Conservation (phyloP, 2,329 filamentous ascomycete genomes). For the Tothia fuscella region DNA sequence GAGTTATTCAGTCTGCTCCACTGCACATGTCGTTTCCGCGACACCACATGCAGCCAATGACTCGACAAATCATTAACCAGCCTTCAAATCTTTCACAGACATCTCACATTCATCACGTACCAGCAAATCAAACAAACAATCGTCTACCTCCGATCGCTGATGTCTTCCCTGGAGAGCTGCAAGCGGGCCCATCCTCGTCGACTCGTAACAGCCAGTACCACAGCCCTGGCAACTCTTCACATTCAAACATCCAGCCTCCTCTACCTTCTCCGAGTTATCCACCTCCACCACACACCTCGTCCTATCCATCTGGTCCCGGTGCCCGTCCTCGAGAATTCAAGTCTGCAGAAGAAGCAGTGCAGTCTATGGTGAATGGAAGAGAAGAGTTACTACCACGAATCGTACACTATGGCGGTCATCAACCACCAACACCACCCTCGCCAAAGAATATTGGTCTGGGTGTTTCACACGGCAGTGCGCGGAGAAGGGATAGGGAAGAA, state of each 20-base stretch:
- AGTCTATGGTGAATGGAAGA: conserved; percentile 78
- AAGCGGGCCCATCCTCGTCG: conserved; percentile 17
- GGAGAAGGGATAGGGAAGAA: conserved; percentile 72
- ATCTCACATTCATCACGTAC: conserved; percentile 83
- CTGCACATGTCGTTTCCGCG: conserved; percentile 83
- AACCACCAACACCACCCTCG: conserved; percentile 83
- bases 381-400: conserved; percentile 86
- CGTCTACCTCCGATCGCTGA: conserved; percentile 87
- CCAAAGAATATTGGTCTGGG: conserved; percentile 30
- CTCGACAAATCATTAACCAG: conserved; percentile 68
- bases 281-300: conserved; percentile 8
- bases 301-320: conserved; percentile 34
- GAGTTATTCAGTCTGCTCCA: conserved; percentile 93
- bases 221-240: conserved; percentile 53
- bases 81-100: conserved; percentile 71
- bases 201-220: conserved; percentile 34
- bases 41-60: not conserved
- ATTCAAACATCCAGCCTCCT: conserved; percentile 49
- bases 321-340: conserved; percentile 72
- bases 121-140: conserved; percentile 80
- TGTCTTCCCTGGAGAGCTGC: conserved; percentile 50
- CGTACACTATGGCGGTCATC: conserved; percentile 89
- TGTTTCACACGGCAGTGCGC: conserved; percentile 38
- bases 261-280: conserved; percentile 69
- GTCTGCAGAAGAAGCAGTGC: conserved; percentile 90